Conservation (phyloP, 2,329 filamentous ascomycete genomes). For the Tolypocladium endophyticum region DNA sequence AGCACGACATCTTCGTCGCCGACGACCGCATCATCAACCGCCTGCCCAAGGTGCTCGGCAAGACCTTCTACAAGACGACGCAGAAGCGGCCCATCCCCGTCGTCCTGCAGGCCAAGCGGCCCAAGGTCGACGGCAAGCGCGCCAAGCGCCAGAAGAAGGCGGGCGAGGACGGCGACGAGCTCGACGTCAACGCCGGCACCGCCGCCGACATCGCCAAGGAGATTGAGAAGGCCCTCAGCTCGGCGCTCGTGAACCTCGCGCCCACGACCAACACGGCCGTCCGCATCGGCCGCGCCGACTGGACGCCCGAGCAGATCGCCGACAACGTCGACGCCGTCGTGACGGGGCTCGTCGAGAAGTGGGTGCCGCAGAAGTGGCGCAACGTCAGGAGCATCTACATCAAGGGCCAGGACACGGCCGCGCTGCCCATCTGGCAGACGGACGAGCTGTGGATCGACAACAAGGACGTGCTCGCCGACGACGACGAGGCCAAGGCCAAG, state of each 20-base stretch:
- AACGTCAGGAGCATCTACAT: slow-evolving; percentile 78
- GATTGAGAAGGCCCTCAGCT: slow-evolving; percentile 64
- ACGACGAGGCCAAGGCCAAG: slow-evolving; percentile 40
- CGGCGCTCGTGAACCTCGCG: slow-evolving; percentile 71
- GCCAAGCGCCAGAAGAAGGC: slow-evolving; percentile 46
- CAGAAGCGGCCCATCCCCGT: slow-evolving; percentile 82
- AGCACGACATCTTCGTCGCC: slow-evolving; percentile 89
- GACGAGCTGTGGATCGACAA: slow-evolving; percentile 84
- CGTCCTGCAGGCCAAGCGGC: slow-evolving; percentile 50
- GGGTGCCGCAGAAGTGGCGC: slow-evolving; percentile 77
- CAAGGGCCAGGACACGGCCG: slow-evolving; percentile 80
- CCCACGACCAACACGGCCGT: slow-evolving; percentile 73
- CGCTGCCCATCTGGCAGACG: slow-evolving; percentile 89
- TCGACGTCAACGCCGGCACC: slow-evolving; percentile 34
- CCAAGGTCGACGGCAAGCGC: slow-evolving; percentile 49
- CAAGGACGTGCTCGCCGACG: slow-evolving; percentile 58
- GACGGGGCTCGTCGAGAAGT: slow-evolving; percentile 61
- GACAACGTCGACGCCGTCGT: slow-evolving; percentile 72
- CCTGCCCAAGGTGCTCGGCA: slow-evolving; percentile 72
- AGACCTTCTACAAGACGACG: slow-evolving; percentile 81
- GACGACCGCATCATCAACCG: slow-evolving; percentile 74
- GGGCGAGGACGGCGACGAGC: slow-evolving; percentile 10
- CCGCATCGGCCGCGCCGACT: slow-evolving; percentile 65
- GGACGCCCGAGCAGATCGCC: slow-evolving; percentile 63
- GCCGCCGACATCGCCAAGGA: slow-evolving; percentile 65